Evolutionary conservation across 2,329 filamentous ascomycete species (phyloP).

Genomic region (Trichoderma sp.): DNA sequence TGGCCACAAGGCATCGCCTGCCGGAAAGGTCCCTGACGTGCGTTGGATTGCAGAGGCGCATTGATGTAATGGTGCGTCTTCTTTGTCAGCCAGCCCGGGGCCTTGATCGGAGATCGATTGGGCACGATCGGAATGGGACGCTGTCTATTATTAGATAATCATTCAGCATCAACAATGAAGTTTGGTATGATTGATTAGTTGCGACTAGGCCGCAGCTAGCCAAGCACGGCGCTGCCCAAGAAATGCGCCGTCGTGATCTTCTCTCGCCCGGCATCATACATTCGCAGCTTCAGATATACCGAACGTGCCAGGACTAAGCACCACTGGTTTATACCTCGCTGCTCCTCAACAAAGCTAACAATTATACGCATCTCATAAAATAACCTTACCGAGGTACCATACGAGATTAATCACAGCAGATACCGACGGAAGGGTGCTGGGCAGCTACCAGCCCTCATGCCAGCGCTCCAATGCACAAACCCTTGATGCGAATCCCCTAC

Average conservation of each 20-base stretch:
- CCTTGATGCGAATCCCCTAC: constrained; percentile 87
- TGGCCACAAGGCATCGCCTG: background rate
- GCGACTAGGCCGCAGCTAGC: background rate
- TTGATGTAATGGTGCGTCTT: constrained; percentile 21
- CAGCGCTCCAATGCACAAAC: constrained; percentile 60
- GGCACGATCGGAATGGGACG: constrained; percentile 1
- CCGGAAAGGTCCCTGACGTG: background rate
- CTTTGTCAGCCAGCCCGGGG: constrained; percentile 20
- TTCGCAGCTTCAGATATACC: background rate
- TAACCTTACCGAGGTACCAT: too few relatives aligned
- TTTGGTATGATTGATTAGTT: background rate
- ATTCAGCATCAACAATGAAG: background rate
- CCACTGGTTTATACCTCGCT: background rate
- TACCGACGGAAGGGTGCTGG: background rate
- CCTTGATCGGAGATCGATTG: constrained; percentile 1
- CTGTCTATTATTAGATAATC: constrained; percentile 19
- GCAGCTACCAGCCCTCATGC: background rate
- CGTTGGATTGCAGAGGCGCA: background rate
- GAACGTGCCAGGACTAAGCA: background rate
- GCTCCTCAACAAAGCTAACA: background rate
- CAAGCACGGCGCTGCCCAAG: background rate
- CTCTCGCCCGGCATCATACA: background rate
- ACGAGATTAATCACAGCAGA: background rate
- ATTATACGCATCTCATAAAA: background rate
- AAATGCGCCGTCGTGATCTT: background rate